These are phyloP conservation scores for Saccharomycopsis fodiens DNA, from an alignment of 805 yeast genomes.

Conservation along the genomic window DNA sequence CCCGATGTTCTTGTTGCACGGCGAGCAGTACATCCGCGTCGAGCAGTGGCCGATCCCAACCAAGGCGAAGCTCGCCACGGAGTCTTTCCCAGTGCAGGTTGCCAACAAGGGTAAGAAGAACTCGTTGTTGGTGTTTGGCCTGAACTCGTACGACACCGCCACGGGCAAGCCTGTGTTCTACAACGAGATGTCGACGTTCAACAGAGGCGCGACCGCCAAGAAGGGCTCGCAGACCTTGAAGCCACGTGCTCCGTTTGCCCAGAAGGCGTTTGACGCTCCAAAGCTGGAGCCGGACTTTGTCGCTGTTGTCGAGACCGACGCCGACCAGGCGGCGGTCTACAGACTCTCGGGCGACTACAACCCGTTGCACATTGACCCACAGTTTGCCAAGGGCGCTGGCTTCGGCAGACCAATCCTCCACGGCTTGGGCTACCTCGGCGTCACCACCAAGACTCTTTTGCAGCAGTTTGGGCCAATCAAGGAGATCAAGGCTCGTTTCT, in stretches of 20 bases:
- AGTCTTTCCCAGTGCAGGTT: conserved; percentile 61
- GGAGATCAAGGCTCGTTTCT: conserved; percentile 85
- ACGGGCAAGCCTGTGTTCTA: conserved; percentile 67
- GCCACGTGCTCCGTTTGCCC: conserved; percentile 52
- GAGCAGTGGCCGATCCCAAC: conserved; percentile 74
- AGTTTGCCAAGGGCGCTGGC: conserved; percentile 78
- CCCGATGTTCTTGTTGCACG: conserved; percentile 85
- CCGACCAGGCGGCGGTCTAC: conserved; percentile 81
- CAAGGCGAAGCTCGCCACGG: conserved; percentile 53
- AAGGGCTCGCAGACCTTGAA: conserved; percentile 39
- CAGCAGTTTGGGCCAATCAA: conserved; percentile 76
- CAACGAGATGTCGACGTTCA: conserved; percentile 78
- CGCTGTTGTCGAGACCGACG: conserved; percentile 46
- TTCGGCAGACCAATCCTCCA: conserved; percentile 85
- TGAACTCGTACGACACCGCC: conserved; percentile 56
- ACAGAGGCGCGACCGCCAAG: conserved; percentile 59
- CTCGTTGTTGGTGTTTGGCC: conserved; percentile 62
- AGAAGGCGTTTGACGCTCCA: conserved; percentile 41
- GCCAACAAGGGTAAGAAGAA: conserved; percentile 85
- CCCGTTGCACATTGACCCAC: conserved; percentile 93
- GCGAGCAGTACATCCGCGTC: conserved; percentile 85
- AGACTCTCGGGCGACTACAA: conserved; percentile 90
- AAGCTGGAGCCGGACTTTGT: conserved; percentile 59
- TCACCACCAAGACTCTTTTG: conserved; percentile 63
- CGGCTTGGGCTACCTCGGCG: conserved; percentile 85